These are phyloP conservation scores for Vickermania ingenoplastis DNA, from an alignment of 208 protist species.

Conservation along the genomic window DNA sequence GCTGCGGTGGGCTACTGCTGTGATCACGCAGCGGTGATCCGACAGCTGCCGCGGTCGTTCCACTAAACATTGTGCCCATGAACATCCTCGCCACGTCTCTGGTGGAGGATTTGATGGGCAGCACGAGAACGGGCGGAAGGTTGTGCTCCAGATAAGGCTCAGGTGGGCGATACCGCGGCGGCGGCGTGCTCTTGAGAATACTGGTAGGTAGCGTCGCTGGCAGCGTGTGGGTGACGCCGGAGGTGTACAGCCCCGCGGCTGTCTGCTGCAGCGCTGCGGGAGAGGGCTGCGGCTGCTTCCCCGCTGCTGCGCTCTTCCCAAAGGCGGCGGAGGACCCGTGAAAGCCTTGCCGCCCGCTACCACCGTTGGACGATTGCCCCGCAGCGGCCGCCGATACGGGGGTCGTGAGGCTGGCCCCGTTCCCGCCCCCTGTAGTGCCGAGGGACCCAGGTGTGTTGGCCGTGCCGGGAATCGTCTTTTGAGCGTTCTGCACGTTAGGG, in stretches of 20 bases:
- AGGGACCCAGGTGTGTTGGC: slow-evolving; percentile 14
- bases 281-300: background rate
- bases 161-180: slow-evolving; percentile 71
- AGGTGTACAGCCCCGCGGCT: too few species aligned
- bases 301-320: background rate
- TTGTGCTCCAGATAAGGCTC: slow-evolving; percentile 83
- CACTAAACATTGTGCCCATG: slow-evolving; percentile 1
- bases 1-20: too few species aligned
- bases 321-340: background rate
- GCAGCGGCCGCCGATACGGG: background rate
- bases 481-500: slow-evolving; percentile 80
- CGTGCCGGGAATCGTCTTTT: slow-evolving; percentile 71
- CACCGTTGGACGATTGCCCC: background rate
- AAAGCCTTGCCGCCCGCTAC: slow-evolving; percentile 1
- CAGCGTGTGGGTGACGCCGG: background rate
- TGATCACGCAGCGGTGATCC: too few species aligned
- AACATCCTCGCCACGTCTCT: slow-evolving; percentile 42
- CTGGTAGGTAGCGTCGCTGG: slow-evolving; percentile 3
- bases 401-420: background rate
- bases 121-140: slow-evolving; percentile 71
- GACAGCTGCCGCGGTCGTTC: background rate
- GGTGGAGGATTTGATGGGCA: slow-evolving; percentile 37
- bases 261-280: background rate
- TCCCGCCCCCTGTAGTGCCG: background rate
- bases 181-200: slow-evolving; percentile 23